phyloP scores from a whole-genome alignment of 75 land plant genomes.

The Larix kaempferi region DNA sequence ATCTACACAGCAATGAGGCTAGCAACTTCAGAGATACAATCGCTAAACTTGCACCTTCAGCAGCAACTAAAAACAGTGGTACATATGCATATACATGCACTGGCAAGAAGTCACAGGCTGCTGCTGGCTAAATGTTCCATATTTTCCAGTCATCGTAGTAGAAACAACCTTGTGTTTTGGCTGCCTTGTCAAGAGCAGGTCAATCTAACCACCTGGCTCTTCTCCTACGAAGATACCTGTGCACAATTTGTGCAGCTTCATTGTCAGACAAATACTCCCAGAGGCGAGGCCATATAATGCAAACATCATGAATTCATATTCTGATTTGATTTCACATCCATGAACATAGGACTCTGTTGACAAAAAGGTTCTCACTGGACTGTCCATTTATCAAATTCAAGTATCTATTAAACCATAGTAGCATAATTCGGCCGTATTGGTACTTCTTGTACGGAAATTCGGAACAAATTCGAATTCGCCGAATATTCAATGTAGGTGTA shows the following conservation, averaged over 20 bases:
- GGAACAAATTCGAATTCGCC: too few relatives aligned
- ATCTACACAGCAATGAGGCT: too few relatives aligned
- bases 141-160: slow-evolving; percentile 11
- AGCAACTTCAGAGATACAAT: too few relatives aligned
- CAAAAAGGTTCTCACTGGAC: slow-evolving; percentile 7
- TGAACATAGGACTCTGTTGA: slow-evolving; percentile 16
- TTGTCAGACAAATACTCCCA: slow-evolving; percentile 17
- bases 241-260: slow-evolving; percentile 19
- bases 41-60: too few relatives aligned
- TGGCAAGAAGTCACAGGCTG: too few relatives aligned
- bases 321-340: not conserved
- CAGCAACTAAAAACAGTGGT: too few relatives aligned
- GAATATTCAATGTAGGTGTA: too few relatives aligned
- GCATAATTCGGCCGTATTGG: too few relatives aligned
- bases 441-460: too few relatives aligned
- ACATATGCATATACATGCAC: too few relatives aligned
- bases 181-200: slow-evolving; percentile 17
- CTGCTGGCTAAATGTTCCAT: too few relatives aligned
- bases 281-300: slow-evolving; percentile 19
- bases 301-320: slow-evolving; percentile 16
- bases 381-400: not conserved
- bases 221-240: slow-evolving; percentile 8
- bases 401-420: slow-evolving; percentile 12
- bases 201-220: slow-evolving; percentile 13
- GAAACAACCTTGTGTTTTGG: slow-evolving; percentile 10